Percentiles rank a stretch among this genome's conserved stretches.
These are phyloP conservation scores for Epipyxis sp. DNA, from an alignment of 108 stramenopile species.

Conservation along the genomic window DNA sequence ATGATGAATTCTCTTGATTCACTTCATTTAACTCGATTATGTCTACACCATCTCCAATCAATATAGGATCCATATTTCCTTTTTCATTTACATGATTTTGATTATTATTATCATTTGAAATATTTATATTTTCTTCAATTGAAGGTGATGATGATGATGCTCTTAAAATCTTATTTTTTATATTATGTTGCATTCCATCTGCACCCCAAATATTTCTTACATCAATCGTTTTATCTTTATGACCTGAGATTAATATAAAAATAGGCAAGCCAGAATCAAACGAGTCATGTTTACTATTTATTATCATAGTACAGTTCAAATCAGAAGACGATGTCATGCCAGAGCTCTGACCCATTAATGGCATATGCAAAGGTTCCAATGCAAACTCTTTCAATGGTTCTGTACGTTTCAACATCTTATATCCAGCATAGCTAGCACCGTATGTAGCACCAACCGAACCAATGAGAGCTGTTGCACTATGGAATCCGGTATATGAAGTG, in stretches of 20 bases:
- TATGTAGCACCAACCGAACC: neutral
- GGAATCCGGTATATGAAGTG: neutral
- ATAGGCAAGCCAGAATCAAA: neutral
- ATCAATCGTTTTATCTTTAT: neutral
- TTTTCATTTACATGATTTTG: neutral
- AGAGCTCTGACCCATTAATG: neutral
- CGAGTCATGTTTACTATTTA: too few relatives aligned
- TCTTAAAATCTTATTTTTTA: too few relatives aligned
- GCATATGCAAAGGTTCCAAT: neutral
- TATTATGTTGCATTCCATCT: too few relatives aligned
- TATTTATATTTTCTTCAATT: neutral
- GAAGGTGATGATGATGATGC: neutral
- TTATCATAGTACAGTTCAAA: too few relatives aligned
- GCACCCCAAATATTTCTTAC: neutral
- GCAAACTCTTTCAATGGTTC: neutral
- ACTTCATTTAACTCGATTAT: neutral
- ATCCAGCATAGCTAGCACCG: neutral
- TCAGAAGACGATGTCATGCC: neutral
- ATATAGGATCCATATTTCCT: too few relatives aligned
- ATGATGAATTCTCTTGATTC: neutral
- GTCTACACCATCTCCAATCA: too few relatives aligned
- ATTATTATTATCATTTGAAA: neutral
- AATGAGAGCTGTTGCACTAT: neutral
- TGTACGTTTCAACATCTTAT: conserved; percentile 1
- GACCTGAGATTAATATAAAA: neutral